Percentiles rank a stretch among this genome's conserved stretches.
Evolutionary conservation across 140 eudicot species (phyloP).

Genomic region (Senecio squalidus): DNA sequence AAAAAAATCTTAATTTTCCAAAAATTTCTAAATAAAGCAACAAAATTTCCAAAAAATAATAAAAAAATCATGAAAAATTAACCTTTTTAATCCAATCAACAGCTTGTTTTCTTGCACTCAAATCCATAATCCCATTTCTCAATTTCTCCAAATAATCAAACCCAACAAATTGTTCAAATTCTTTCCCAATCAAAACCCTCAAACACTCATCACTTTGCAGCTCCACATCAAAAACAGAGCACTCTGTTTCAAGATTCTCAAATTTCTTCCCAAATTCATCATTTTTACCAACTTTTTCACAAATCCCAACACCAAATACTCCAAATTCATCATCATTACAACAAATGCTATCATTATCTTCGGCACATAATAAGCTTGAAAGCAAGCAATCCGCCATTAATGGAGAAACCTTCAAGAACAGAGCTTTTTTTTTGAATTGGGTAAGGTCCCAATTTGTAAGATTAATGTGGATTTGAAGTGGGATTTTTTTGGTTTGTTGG

Average conservation of each 20-base stretch:
- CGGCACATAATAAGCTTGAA: slow-evolving; percentile 56
- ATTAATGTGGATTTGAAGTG: background rate
- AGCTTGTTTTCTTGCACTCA: slow-evolving; percentile 47
- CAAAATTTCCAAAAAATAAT: background rate
- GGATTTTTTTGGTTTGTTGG: background rate
- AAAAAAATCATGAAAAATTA: background rate
- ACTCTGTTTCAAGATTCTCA: slow-evolving; percentile 28
- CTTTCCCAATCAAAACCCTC: slow-evolving; percentile 38
- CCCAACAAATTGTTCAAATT: slow-evolving; percentile 49
- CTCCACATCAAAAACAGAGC: slow-evolving; percentile 23
- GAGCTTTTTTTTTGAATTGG: background rate
- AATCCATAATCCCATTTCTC: slow-evolving; percentile 52
- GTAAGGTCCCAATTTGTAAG: too few relatives aligned
- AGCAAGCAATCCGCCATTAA: slow-evolving; percentile 27
- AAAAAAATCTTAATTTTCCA: too few relatives aligned
- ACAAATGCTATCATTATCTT: slow-evolving; percentile 45
- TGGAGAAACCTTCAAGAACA: background rate
- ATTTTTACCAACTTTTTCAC: background rate
- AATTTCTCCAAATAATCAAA: slow-evolving; percentile 45
- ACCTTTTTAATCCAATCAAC: slow-evolving; percentile 75
- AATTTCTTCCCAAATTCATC: slow-evolving; percentile 28
- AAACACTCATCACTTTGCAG: slow-evolving; percentile 48
- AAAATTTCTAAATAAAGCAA: background rate
- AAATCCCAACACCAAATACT: background rate
- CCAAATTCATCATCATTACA: slow-evolving; percentile 16